phyloP scores from a whole-genome alignment of 2,329 filamentous ascomycete species.

The Fusarium udum region DNA sequence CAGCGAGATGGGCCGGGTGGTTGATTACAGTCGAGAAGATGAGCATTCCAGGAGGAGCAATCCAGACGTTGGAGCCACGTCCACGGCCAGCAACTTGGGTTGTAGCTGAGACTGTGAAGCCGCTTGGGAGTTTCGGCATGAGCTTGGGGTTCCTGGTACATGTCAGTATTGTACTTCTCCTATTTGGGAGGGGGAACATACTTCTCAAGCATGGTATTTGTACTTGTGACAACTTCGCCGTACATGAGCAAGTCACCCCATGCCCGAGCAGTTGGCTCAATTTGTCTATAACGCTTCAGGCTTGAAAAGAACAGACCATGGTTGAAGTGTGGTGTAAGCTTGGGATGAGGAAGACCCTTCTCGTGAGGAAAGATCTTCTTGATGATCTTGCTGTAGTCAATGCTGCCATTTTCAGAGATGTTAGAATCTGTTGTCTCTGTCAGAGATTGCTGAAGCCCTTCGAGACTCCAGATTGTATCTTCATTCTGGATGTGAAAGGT shows the following conservation, averaged over 20 bases:
- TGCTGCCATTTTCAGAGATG: slow-evolving; percentile 59
- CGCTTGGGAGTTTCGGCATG: slow-evolving; percentile 78
- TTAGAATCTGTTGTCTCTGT: slow-evolving; percentile 39
- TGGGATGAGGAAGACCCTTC: slow-evolving; percentile 70
- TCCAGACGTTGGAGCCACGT: slow-evolving; percentile 92
- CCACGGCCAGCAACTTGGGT: slow-evolving; percentile 89
- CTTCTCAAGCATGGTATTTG: slow-evolving; percentile 93
- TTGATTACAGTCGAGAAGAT: slow-evolving; percentile 91
- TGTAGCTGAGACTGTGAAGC: slow-evolving; percentile 89
- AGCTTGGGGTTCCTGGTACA: slow-evolving; percentile 75
- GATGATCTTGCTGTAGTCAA: slow-evolving; percentile 77
- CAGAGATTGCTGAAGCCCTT: slow-evolving; percentile 64
- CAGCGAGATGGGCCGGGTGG: slow-evolving; percentile 78
- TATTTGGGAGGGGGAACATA: slow-evolving; percentile 47
- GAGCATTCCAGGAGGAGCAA: slow-evolving; percentile 85
- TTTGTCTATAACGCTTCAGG: slow-evolving; percentile 70
- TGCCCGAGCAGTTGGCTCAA: slow-evolving; percentile 64
- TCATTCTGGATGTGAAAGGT: slow-evolving; percentile 80
- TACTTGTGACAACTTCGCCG: slow-evolving; percentile 91
- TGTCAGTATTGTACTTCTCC: neutral
- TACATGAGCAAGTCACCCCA: slow-evolving; percentile 87
- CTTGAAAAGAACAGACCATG: slow-evolving; percentile 81
- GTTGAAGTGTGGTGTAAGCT: slow-evolving; percentile 86
- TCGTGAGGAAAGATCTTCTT: slow-evolving; percentile 82
- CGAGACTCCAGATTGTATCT: slow-evolving; percentile 67